Base-by-base conservation (phyloP, 139 green algal species). In the Picochlorum costavermella region DNA sequence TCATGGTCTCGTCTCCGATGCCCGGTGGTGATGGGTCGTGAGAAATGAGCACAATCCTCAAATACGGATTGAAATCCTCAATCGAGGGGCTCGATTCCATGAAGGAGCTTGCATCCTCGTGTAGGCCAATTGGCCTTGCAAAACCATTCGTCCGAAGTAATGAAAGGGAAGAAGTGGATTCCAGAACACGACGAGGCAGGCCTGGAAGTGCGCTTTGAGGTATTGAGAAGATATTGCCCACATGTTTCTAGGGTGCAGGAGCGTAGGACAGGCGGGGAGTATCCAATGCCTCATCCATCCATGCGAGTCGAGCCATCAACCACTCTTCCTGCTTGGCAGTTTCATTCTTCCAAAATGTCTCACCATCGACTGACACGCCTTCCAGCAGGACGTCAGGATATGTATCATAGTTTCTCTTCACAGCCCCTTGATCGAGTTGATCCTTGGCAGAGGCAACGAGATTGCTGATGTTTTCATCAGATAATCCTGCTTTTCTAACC, bases 261-360 rank as follows among this genome's bases (percentile, higher is more conserved):
- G 56, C 64, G 25, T 44, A 36, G 46, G n/a, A 20, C 11, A 55
- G 0, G n/a, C n/a, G 17, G 17, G 46, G 46, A 10, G 17, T 20
- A 4, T 36, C 20, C n/a, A 69, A 48, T 0, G 58, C 72, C 3
- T 14, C 55, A 45, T 75, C 72, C 67, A 79, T 60, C 72, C 72
- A 79, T 5, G 44, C 28, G 48, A 75, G 10, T 44, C 61, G 65
- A 37, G 50, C 14, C n/a, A 48, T 12, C 14, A 63, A 33, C 72
- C 72, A 79, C 50, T 48, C 25, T 20, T 25, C 17, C 23, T 74
- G 13, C 23, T 46, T 29, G 14, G 46, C 33, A n/a, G 71, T 28
- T 62, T 63, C 58, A 37, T 56, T 30, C 33, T 2, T 13, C 60
- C 60, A 66, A 17, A 28, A 14, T 57, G 12, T 25, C 14, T 17